Percentiles rank a stretch among this genome's conserved stretches.
Evolutionary conservation across 805 yeast species (phyloP).

Genomic region (Kuraishia capsulata): DNA sequence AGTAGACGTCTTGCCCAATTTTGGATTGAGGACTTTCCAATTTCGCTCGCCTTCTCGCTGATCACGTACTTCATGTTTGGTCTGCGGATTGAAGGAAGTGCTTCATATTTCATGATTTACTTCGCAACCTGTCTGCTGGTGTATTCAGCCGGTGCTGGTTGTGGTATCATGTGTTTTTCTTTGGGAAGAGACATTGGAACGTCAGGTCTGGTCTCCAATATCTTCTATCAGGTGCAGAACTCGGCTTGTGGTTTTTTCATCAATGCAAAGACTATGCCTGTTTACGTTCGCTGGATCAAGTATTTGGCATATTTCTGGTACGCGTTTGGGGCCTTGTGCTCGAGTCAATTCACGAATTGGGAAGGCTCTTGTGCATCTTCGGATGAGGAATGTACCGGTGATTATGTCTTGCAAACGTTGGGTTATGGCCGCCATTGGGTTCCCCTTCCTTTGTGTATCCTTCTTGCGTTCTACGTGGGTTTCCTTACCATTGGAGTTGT

Average conservation of each 20-base stretch:
- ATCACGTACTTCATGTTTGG: slow-evolving; percentile 69
- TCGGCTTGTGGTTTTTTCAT: slow-evolving; percentile 71
- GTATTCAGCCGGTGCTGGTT: slow-evolving; percentile 39
- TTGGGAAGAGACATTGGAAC: slow-evolving; percentile 42
- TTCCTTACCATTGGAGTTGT: slow-evolving; percentile 33
- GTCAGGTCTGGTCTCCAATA: slow-evolving; percentile 43
- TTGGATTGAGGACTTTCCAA: slow-evolving; percentile 52
- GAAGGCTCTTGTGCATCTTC: slow-evolving; percentile 41
- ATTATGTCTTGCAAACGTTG: slow-evolving; percentile 34
- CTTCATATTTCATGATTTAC: slow-evolving; percentile 42
- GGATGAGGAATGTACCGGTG: slow-evolving; percentile 34
- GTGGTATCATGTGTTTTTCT: slow-evolving; percentile 40
- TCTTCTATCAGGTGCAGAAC: slow-evolving; percentile 53
- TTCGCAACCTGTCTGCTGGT: slow-evolving; percentile 41
- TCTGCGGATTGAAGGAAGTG: slow-evolving; percentile 27
- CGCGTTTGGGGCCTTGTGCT: slow-evolving; percentile 51
- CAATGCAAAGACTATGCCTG: slow-evolving; percentile 63
- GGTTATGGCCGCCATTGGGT: slow-evolving; percentile 56
- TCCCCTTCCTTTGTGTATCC: slow-evolving; percentile 43
- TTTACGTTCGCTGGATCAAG: slow-evolving; percentile 70
- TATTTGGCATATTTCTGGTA: slow-evolving; percentile 66
- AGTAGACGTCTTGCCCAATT: slow-evolving; percentile 53
- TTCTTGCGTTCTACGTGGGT: slow-evolving; percentile 44
- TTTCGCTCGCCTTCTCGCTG: slow-evolving; percentile 41
- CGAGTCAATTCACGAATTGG: slow-evolving; percentile 51